These are phyloP conservation scores for Alloteropsis semialata DNA, from an alignment of 176 grass and related monocot genomes.

Conservation along the genomic window DNA sequence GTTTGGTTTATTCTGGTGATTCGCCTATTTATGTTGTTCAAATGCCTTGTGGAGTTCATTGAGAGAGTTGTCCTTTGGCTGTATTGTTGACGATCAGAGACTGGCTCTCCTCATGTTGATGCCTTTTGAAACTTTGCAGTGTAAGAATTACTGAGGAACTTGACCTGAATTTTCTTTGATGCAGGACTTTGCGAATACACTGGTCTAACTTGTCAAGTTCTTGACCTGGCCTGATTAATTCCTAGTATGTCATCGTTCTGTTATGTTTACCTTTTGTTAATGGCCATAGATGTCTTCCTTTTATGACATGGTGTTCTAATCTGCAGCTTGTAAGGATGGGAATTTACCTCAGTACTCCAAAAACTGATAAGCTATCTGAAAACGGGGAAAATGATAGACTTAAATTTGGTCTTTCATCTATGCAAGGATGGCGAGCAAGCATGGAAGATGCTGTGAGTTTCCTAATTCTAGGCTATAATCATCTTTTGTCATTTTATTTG, in stretches of 20 bases:
- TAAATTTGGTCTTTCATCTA: slow-evolving; percentile 86
- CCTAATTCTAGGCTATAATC: slow-evolving; percentile 3
- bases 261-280: slow-evolving; percentile 6
- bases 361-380: slow-evolving; percentile 83
- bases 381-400: slow-evolving; percentile 67
- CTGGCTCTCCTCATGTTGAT: background rate
- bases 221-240: slow-evolving; percentile 2
- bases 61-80: background rate
- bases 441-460: slow-evolving; percentile 99
- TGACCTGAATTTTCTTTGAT: background rate
- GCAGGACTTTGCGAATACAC: background rate
- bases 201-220: slow-evolving; percentile 10
- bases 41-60: background rate
- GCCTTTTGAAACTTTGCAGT: background rate
- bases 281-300: background rate
- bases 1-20: background rate
- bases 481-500: background rate
- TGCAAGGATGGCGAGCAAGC: slow-evolving; percentile 97
- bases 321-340: slow-evolving; percentile 58
- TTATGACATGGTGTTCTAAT: background rate
- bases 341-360: slow-evolving; percentile 90
- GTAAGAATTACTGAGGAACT: background rate
- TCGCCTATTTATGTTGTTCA: background rate
- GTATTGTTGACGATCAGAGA: background rate
- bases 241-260: slow-evolving; percentile 16